These are phyloP conservation scores for Microbotryum lychnidis-dioicae DNA, from an alignment of 1,284 basidiomycete species.

Conservation along the genomic window DNA sequence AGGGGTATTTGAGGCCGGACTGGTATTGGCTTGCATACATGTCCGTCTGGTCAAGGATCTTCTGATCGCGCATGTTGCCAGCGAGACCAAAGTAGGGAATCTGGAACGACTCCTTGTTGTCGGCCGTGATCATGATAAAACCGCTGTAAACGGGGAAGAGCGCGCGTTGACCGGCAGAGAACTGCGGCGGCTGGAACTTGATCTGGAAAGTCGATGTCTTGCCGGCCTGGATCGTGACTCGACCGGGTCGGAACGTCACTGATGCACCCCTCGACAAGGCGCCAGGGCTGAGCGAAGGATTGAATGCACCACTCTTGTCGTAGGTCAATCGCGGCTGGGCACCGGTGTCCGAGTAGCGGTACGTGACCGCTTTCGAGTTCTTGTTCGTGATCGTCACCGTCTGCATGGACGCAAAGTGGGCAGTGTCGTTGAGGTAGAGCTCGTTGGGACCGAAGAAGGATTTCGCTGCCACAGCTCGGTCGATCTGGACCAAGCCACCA, in stretches of 20 bases:
- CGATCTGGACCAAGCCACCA: conserved; percentile 57
- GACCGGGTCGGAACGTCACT: not conserved
- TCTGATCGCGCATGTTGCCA: conserved; percentile 24
- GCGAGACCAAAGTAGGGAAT: conserved; percentile 30
- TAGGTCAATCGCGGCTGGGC: not conserved
- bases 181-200: conserved; percentile 9
- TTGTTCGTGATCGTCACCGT: conserved; percentile 38
- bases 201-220: conserved; percentile 1
- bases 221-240: conserved; percentile 8
- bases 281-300: not conserved
- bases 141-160: conserved; percentile 31
- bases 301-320: not conserved
- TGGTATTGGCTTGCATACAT: not conserved
- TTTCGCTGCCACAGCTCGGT: conserved; percentile 52
- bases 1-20: conserved; percentile 8
- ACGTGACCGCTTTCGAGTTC: conserved; percentile 7
- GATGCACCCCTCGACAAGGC: too few species aligned
- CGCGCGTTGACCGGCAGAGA: not conserved
- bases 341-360: conserved; percentile 1
- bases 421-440: conserved; percentile 62
- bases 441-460: conserved; percentile 54
- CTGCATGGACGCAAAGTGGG: conserved; percentile 48
- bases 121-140: conserved; percentile 12
- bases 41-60: conserved; percentile 23
- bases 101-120: not conserved